Evolutionary conservation across 768 basidiomycete genomes (phyloP).

Genomic region (Macrolepiota albuminosa): DNA sequence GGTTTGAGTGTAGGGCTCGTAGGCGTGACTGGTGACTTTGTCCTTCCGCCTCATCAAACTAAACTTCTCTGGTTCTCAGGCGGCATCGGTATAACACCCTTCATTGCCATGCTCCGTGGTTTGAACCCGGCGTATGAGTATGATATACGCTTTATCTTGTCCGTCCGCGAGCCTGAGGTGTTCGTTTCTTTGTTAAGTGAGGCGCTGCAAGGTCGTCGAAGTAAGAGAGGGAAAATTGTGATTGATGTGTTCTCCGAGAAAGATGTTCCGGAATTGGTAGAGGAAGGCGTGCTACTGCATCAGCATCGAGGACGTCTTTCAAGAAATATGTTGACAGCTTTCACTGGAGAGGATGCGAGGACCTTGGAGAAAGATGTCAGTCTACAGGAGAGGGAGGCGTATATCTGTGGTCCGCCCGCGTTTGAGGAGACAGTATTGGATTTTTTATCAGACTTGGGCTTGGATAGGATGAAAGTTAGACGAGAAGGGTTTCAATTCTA

Average conservation of each 20-base stretch:
- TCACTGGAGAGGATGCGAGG: conserved; percentile 1
- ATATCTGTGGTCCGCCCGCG: conserved; percentile 45
- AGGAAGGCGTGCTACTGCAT: conserved; percentile 9
- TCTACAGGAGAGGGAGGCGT: conserved; percentile 25
- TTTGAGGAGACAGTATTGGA: conserved; percentile 38
- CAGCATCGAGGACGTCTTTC: conserved; percentile 21
- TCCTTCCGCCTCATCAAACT: conserved; percentile 19
- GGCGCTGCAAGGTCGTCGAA: conserved; percentile 18
- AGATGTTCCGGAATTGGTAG: conserved; percentile 7
- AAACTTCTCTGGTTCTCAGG: conserved; percentile 56
- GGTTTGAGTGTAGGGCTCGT: conserved; percentile 40
- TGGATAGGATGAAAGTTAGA: conserved; percentile 26
- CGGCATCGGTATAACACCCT: conserved; percentile 63
- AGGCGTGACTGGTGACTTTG: conserved; percentile 52
- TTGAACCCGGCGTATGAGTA: conserved; percentile 11
- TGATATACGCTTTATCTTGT: conserved; percentile 44
- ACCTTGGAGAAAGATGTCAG: conserved; percentile 2
- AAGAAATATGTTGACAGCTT: conserved; percentile 12
- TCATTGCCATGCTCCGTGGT: conserved; percentile 44
- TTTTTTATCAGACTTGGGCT: conserved; percentile 29
- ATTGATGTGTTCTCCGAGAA: conserved; percentile 38
- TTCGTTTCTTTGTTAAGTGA: conserved; percentile 37
- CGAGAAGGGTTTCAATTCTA: conserved; percentile 43
- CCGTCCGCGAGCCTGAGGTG: conserved; percentile 51
- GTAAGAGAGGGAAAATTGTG: background rate